Evolutionary conservation across 2,329 filamentous ascomycete species (phyloP).

Genomic region (Ilyonectria mors-panacis): DNA sequence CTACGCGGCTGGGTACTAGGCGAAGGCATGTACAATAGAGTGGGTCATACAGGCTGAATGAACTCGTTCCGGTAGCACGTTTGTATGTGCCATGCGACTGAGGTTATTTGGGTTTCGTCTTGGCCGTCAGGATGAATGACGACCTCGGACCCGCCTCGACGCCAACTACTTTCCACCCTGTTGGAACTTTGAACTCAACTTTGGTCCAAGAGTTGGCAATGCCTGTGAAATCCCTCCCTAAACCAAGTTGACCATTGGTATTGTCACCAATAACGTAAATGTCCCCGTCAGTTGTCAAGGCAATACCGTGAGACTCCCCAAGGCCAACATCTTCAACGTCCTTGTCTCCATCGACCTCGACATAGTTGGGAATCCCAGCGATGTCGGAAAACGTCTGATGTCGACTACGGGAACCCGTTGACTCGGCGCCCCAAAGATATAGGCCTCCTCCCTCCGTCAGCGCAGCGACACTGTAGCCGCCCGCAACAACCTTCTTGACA

Average conservation of each 20-base stretch:
- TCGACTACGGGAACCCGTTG: slow-evolving; percentile 48
- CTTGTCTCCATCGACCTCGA: slow-evolving; percentile 61
- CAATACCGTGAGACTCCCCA: slow-evolving; percentile 72
- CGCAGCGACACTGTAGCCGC: slow-evolving; percentile 71
- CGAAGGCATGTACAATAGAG: slow-evolving; percentile 64
- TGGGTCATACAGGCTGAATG: slow-evolving; percentile 58
- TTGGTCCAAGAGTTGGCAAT: slow-evolving; percentile 55
- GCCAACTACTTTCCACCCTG: slow-evolving; percentile 51
- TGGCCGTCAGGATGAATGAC: slow-evolving; percentile 64
- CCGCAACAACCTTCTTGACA: slow-evolving; percentile 68
- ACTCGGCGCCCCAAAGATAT: slow-evolving; percentile 71
- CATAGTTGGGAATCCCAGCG: slow-evolving; percentile 57
- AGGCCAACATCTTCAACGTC: slow-evolving; percentile 72
- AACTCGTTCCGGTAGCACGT: slow-evolving; percentile 45
- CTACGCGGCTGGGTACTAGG: slow-evolving; percentile 43
- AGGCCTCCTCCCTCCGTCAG: slow-evolving; percentile 70
- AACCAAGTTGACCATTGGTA: slow-evolving; percentile 71
- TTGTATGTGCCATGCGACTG: slow-evolving; percentile 30
- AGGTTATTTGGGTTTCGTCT: slow-evolving; percentile 29
- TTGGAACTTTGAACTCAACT: slow-evolving; percentile 48
- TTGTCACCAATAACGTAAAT: slow-evolving; percentile 72
- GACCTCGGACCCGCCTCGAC: slow-evolving; percentile 65
- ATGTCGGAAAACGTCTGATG: slow-evolving; percentile 52
- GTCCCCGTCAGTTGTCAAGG: slow-evolving; percentile 63
- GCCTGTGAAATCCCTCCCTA: slow-evolving; percentile 45